phyloP scores from a whole-genome alignment of 306 rosid genomes.

The Abrus precatorius region DNA sequence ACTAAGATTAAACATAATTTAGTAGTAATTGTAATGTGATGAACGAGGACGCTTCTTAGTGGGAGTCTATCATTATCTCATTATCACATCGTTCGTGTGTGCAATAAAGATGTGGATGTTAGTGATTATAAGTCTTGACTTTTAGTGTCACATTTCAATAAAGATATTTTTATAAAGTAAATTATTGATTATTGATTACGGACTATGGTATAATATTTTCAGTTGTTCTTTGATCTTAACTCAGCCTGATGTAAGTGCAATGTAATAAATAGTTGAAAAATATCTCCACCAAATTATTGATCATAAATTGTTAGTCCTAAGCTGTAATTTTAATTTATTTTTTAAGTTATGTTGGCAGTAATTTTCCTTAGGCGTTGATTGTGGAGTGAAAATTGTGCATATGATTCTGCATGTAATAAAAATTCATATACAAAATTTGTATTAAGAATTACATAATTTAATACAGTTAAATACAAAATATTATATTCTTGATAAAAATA shows the following conservation, averaged over 20 bases:
- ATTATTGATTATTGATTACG: neutral
- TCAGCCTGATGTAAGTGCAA: constrained; percentile 11
- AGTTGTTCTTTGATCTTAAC: neutral
- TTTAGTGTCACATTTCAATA: neutral
- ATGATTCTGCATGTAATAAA: too few relatives aligned
- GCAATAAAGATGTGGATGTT: too few relatives aligned
- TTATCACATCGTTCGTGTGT: neutral
- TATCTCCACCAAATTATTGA: neutral
- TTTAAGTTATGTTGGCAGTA: too few relatives aligned
- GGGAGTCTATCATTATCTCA: constrained; percentile 15
- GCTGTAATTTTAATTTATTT: too few relatives aligned
- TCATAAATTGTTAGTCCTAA: neutral
- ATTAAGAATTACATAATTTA: too few relatives aligned
- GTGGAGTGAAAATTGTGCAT: too few relatives aligned
- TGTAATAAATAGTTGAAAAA: neutral
- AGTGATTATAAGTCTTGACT: neutral
- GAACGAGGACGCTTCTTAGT: neutral
- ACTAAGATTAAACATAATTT: neutral
- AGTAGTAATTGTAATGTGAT: neutral
- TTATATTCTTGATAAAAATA: too few relatives aligned
- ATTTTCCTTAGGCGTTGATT: too few relatives aligned
- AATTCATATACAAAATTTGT: too few relatives aligned
- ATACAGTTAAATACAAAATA: too few relatives aligned
- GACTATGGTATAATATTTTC: neutral
- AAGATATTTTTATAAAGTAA: neutral